phyloP scores from a whole-genome alignment of 495 filamentous ascomycete genomes.

The Aspergillus biplanus region DNA sequence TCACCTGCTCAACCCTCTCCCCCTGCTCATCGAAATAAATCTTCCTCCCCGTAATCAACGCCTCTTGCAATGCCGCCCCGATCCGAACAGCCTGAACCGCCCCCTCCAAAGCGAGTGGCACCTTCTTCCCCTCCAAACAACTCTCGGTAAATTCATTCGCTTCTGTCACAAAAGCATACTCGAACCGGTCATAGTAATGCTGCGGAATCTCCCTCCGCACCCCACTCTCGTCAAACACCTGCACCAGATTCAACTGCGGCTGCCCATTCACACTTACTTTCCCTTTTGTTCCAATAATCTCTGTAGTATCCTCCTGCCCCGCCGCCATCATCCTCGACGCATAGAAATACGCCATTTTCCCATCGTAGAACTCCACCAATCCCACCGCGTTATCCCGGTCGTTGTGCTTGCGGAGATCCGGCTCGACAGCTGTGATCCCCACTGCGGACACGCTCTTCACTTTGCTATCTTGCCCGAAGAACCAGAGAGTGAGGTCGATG shows the following conservation, averaged over 20 bases:
- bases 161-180: constrained; percentile 65
- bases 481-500: constrained; percentile 62
- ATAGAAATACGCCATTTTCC: constrained; percentile 65
- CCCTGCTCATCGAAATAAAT: constrained; percentile 57
- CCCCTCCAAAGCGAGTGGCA: constrained; percentile 58
- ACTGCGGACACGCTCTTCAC: constrained; percentile 55
- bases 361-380: constrained; percentile 64
- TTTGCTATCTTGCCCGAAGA: constrained; percentile 53
- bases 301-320: constrained; percentile 66
- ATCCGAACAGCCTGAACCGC: constrained; percentile 65
- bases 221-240: constrained; percentile 51
- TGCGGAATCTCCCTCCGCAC: constrained; percentile 59
- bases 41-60: constrained; percentile 58
- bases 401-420: constrained; percentile 59
- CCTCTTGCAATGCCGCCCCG: constrained; percentile 63
- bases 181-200: constrained; percentile 64
- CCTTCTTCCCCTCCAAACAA: constrained; percentile 52
- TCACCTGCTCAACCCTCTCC: constrained; percentile 38
- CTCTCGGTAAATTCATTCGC: constrained; percentile 61
- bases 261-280: constrained; percentile 61
- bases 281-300: constrained; percentile 65
- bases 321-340: constrained; percentile 64
- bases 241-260: constrained; percentile 55
- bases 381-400: constrained; percentile 68
- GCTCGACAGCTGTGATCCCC: constrained; percentile 64